Percentiles rank a stretch among this genome's conserved stretches.
Conservation (phyloP, 352 stramenopile species). For the Pythium myriotylum region DNA sequence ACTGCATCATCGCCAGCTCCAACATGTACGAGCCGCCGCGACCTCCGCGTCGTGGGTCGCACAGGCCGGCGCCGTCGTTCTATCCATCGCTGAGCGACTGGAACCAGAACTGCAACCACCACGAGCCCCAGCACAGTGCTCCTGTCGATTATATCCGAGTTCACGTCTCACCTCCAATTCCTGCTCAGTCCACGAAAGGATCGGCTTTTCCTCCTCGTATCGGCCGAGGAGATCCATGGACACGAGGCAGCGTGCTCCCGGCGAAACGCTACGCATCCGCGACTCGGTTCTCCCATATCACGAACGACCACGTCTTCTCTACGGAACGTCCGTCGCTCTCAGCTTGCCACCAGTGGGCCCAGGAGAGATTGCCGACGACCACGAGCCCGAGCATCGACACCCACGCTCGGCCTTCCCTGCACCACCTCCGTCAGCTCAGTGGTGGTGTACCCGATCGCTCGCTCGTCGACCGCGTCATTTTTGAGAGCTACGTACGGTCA, state of each 20-base stretch:
- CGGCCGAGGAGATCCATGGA: neutral
- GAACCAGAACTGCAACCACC: neutral
- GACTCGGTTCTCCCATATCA: neutral
- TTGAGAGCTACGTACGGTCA: slow-evolving; percentile 42
- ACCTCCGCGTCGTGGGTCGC: slow-evolving; percentile 31
- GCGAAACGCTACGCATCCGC: neutral
- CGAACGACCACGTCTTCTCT: neutral
- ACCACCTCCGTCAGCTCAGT: slow-evolving; percentile 13
- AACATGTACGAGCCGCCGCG: slow-evolving; percentile 39
- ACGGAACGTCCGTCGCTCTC: neutral
- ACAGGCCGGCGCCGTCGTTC: slow-evolving; percentile 19
- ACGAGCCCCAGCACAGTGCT: neutral
- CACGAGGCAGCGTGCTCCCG: neutral
- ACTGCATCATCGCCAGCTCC: slow-evolving; percentile 10
- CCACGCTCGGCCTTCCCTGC: slow-evolving; percentile 9
- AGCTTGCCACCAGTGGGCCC: no score
- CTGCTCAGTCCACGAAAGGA: neutral
- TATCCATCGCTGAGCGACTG: slow-evolving; percentile 16
- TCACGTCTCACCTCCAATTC: neutral
- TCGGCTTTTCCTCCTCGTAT: no score
- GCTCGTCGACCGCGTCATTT: slow-evolving; percentile 20
- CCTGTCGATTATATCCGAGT: neutral
- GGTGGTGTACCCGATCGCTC: neutral
- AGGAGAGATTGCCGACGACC: no score
- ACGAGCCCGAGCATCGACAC: slow-evolving; percentile 2